Base-by-base conservation (phyloP, 1,139 yeast genomes). In the Hyphopichia pseudoburtonii region DNA sequence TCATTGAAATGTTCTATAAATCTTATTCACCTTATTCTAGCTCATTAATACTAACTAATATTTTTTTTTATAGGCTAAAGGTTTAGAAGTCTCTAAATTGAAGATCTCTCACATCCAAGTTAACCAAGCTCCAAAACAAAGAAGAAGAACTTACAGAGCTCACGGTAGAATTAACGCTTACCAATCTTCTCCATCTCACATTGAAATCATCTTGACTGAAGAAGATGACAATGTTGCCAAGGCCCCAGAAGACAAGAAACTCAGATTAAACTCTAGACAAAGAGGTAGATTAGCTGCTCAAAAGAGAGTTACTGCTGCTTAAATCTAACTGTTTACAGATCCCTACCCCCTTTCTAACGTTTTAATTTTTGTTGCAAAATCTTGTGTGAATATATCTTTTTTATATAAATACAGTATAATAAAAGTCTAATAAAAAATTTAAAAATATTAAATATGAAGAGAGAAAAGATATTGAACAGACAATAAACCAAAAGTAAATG, bases 121-220 rank as follows among this genome's bases (percentile, higher is more conserved):
- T 66, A 94, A 92, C 95, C 96, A 89, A 75, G 98, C 98, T 65
- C 98, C 98, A 78, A 89, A 89, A 81, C 95, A 88, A 81, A 94
- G 98, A 83, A 92, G 98, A 82, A 89, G 99, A 81, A 92, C 98
- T 69, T 94, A 80, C 96, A 92, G 99, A 85, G 98, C 98, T 65
- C 98, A 92, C 85, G 99, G 99, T 86, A 90, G 97, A 84, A 87
- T 89, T 73, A 92, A 90, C 78, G 96, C 96, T 63, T 92, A 88
- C 90, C 94, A 88, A 80, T 87, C 97, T 50, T 81, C 90, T 64
- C 98, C 98, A 70, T 89, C 95, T 66, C 99, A 94, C 86, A 90
- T 94, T 70, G 98, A 94, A 82, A 78, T 94, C 70, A 84, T 88
- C 68, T 80, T 94, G 65, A 84, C 97, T 65, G 98, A 94, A 82